These are phyloP conservation scores for Phaeosphaeria sp. DNA, from an alignment of 2,329 filamentous ascomycete genomes.

Conservation along the genomic window DNA sequence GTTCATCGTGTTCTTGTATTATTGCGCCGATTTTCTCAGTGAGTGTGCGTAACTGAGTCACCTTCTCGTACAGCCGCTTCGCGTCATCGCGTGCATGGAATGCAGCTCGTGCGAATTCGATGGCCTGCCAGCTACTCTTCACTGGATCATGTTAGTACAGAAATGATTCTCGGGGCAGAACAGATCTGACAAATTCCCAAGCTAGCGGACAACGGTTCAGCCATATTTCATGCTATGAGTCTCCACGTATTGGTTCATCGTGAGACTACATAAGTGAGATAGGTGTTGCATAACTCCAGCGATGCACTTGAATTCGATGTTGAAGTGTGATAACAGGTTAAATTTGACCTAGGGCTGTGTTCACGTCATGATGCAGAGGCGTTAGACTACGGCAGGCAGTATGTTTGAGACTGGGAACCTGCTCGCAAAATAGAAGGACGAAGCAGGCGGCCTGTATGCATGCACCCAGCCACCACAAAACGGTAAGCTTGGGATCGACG, in stretches of 20 bases:
- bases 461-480: background rate
- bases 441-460: background rate
- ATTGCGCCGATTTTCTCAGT: background rate
- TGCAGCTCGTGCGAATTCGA: background rate
- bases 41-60: background rate
- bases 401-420: background rate
- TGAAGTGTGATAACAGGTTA: background rate
- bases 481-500: background rate
- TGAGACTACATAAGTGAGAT: background rate
- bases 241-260: background rate
- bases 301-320: background rate
- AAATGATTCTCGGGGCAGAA: background rate
- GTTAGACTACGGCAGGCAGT: background rate
- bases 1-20: background rate
- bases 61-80: background rate
- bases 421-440: background rate
- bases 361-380: background rate
- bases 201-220: background rate
- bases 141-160: background rate
- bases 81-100: slow-evolving; percentile 1
- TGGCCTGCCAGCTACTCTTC: slow-evolving; percentile 1
- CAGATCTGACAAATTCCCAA: background rate
- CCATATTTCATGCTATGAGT: background rate
- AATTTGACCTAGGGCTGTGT: background rate
- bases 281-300: background rate